Evolutionary conservation across 352 stramenopile genomes (phyloP), one percentile per base, ranked within the genome.

Genomic region (Phytopythium sindhum): DNA sequence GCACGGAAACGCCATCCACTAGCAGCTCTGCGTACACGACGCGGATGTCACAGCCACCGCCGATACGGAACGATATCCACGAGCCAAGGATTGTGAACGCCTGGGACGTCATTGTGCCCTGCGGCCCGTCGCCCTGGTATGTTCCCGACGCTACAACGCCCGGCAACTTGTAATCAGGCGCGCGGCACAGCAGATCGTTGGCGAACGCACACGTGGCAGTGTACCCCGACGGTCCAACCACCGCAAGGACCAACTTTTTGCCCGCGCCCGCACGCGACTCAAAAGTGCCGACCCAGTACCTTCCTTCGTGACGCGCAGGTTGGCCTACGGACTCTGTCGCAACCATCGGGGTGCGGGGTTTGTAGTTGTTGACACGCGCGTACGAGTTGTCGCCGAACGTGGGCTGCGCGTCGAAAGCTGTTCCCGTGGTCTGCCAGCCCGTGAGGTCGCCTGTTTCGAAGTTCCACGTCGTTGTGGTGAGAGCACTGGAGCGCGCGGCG

Each of bases 371-470:
- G 31, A 93, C 77, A 45, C 93, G 90, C 26, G 80, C 75, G 60
- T 95, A 93, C 29, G 80, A 80, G 74, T 98, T 98, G 69, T 99
- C 97, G 1, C 97, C 97, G 68, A 88, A 98, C 9, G 97, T 99
- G 1, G 97, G 96, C 65, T 99, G 97, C 26, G 77, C 71, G 35
- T 94, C 81, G 65, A 99, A 99, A 12, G 96, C 96, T 26, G 77
- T 91, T 5, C 96, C 97, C 0, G 95, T 98, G 8, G 80, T 88
- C 33, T 80, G 73, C 97, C 96, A 99, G 2, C 97, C 97, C 0
- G 82, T 89, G 41, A 99, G 74, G 64, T 98, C 89, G 44, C 96
- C 97, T 0, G 96, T 98, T 64, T 99, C 97, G 69, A 99, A 99
- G 70, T 99, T 88, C 95, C 96, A 99, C 19, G 96, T 98, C 51